Percentiles rank a stretch among this genome's conserved stretches.
These are phyloP conservation scores for Uronychia setigera DNA, from an alignment of 73 alveolate genomes.

Conservation along the genomic window DNA sequence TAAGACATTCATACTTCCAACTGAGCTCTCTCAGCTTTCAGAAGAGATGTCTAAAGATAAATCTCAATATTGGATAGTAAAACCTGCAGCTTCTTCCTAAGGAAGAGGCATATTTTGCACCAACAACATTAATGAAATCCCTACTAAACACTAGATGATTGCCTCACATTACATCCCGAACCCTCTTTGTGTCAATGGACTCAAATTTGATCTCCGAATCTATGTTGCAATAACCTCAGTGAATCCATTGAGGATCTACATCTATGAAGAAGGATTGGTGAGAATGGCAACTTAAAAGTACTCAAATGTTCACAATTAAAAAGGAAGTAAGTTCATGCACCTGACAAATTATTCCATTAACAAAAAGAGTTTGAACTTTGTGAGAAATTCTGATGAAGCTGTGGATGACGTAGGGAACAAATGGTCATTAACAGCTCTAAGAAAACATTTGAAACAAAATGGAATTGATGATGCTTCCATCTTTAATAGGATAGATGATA, in stretches of 20 bases:
- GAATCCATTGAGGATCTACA: conserved; percentile 90
- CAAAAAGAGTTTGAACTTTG: conserved; percentile 71
- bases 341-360: conserved; percentile 90
- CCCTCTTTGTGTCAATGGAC: conserved; percentile 87
- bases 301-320: conserved; percentile 61
- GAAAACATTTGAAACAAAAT: conserved; percentile 59
- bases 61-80: conserved; percentile 12
- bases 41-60: background rate
- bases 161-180: conserved; percentile 80
- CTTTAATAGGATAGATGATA: conserved; percentile 58
- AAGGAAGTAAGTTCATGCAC: conserved; percentile 81
- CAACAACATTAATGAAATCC: conserved; percentile 7
- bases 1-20: conserved; percentile 81
- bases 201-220: conserved; percentile 87
- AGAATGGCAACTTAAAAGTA: conserved; percentile 95
- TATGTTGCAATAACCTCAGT: conserved; percentile 84
- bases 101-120: conserved; percentile 17
- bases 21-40: conserved; percentile 60
- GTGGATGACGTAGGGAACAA: conserved; percentile 77
- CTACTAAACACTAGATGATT: conserved; percentile 37
- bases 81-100: conserved; percentile 17
- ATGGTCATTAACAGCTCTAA: conserved; percentile 81
- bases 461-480: conserved; percentile 42
- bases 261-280: conserved; percentile 93
- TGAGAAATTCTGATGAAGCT: conserved; percentile 59